Evolutionary conservation across 2,329 filamentous ascomycete species (phyloP).

Genomic region (Exophiala xenobiotica): DNA sequence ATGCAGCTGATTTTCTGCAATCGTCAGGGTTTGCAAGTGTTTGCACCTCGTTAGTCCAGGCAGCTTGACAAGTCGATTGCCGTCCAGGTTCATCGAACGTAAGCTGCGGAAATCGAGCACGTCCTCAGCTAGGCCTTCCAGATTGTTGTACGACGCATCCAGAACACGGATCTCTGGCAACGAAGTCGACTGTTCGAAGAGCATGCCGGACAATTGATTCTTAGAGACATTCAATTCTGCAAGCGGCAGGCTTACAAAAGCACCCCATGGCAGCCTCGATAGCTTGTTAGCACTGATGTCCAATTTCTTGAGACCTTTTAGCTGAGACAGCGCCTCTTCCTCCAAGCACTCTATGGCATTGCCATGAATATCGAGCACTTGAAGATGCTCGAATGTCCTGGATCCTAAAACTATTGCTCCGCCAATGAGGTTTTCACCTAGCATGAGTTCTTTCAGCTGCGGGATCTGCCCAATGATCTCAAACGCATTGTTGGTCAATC

Average conservation of each 20-base stretch:
- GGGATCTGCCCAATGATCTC: conserved; percentile 71
- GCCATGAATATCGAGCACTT: conserved; percentile 75
- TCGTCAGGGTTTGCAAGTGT: conserved; percentile 64
- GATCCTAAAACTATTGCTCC: conserved; percentile 67
- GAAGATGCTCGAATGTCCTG: conserved; percentile 65
- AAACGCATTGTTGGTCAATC: conserved; percentile 69
- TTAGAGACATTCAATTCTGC: conserved; percentile 72
- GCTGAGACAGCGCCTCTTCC: conserved; percentile 63
- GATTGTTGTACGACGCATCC: conserved; percentile 73
- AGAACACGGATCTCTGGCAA: conserved; percentile 75
- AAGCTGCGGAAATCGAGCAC: conserved; percentile 68
- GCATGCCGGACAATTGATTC: conserved; percentile 62
- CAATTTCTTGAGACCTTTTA: conserved; percentile 69
- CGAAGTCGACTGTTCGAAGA: conserved; percentile 37
- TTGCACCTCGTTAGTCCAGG: conserved; percentile 75
- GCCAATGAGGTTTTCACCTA: conserved; percentile 73
- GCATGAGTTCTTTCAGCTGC: conserved; percentile 73
- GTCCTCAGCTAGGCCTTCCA: conserved; percentile 54
- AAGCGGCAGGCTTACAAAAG: conserved; percentile 17
- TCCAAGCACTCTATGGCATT: conserved; percentile 71
- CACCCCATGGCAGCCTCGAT: conserved; percentile 58
- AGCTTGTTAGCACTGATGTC: conserved; percentile 78
- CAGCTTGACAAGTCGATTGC: conserved; percentile 72
- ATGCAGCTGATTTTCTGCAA: conserved; percentile 78
- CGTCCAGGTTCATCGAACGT: conserved; percentile 71